These are phyloP conservation scores for Coemansia sp. DNA, from an alignment of 192 early-diverging fungal genomes.

Conservation along the genomic window DNA sequence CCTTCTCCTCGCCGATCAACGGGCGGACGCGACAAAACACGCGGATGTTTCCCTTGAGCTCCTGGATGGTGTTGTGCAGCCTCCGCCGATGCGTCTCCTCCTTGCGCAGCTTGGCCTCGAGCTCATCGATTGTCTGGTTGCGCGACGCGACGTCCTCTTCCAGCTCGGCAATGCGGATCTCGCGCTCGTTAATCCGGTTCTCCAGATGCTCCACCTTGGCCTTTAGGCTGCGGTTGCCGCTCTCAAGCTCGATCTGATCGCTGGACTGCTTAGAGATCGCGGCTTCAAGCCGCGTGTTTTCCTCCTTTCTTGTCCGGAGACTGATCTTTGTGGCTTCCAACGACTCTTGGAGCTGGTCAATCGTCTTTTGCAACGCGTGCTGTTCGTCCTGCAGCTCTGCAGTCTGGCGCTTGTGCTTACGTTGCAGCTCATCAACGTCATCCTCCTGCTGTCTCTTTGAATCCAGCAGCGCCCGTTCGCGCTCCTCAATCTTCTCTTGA, in stretches of 20 bases:
- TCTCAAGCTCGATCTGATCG: slow-evolving; percentile 48
- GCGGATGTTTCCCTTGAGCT: slow-evolving; percentile 95
- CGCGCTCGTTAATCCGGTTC: slow-evolving; percentile 37
- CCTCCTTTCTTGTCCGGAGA: slow-evolving; percentile 32
- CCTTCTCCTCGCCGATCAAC: slow-evolving; percentile 44
- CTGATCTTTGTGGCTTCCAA: slow-evolving; percentile 28
- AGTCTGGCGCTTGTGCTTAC: slow-evolving; percentile 27
- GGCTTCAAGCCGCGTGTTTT: slow-evolving; percentile 36
- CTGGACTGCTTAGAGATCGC: slow-evolving; percentile 42
- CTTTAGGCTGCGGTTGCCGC: slow-evolving; percentile 34
- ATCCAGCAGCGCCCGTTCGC: slow-evolving; percentile 14
- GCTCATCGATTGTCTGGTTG: slow-evolving; percentile 40
- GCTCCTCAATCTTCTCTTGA: slow-evolving; percentile 12
- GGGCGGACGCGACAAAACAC: slow-evolving; percentile 96
- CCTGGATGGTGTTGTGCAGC: slow-evolving; percentile 91
- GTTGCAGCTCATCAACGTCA: slow-evolving; percentile 31
- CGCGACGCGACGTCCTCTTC: slow-evolving; percentile 44
- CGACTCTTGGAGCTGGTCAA: slow-evolving; percentile 27
- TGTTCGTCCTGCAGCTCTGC: slow-evolving; percentile 47
- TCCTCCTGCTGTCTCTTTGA: slow-evolving; percentile 27
- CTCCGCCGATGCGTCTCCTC: slow-evolving; percentile 78
- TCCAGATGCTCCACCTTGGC: slow-evolving; percentile 45
- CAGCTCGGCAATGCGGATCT: slow-evolving; percentile 55
- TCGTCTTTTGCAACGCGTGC: slow-evolving; percentile 43
- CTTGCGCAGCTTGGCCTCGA: slow-evolving; percentile 66